Conservation (phyloP, 2,329 filamentous ascomycete genomes). For the Endothia cerciana region DNA sequence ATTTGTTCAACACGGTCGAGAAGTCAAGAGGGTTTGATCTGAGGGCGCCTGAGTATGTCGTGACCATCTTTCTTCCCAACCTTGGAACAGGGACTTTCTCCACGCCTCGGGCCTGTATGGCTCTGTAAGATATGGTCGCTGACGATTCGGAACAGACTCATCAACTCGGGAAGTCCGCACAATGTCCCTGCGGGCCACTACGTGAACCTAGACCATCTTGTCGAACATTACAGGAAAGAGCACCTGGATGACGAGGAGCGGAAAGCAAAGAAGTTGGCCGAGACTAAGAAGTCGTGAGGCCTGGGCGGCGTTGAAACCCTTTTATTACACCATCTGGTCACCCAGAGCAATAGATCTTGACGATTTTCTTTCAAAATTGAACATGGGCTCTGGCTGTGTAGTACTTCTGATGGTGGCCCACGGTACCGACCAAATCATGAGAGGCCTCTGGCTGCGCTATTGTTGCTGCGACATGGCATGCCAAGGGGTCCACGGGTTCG, state of each 20-base stretch:
- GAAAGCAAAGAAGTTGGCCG: slow-evolving; percentile 54
- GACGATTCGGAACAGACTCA: slow-evolving; percentile 43
- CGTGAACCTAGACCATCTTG: slow-evolving; percentile 58
- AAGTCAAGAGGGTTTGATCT: slow-evolving; percentile 55
- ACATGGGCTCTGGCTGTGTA: background rate
- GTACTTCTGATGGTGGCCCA: background rate
- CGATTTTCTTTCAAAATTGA: background rate
- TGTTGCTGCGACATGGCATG: background rate
- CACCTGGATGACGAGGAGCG: slow-evolving; percentile 59
- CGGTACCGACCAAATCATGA: background rate
- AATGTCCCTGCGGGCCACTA: slow-evolving; percentile 61
- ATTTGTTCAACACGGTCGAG: slow-evolving; percentile 54
- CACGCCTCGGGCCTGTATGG: too few species aligned
- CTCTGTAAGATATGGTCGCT: slow-evolving; percentile 1
- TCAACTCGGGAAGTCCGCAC: slow-evolving; percentile 54
- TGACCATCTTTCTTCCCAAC: background rate
- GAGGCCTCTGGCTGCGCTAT: background rate
- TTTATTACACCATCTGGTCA: slow-evolving; percentile 18
- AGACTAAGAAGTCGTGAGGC: slow-evolving; percentile 40
- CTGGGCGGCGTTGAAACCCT: background rate
- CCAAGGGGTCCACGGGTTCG: background rate
- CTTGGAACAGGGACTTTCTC: background rate
- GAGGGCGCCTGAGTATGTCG: slow-evolving; percentile 60
- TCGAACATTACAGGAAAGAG: slow-evolving; percentile 60
- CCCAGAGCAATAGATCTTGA: slow-evolving; percentile 7